A percentile compares a stretch with the other conserved stretches of the same genome.
Conservation (phyloP, 352 stramenopile genomes). For the Phytophthora foliorum region DNA sequence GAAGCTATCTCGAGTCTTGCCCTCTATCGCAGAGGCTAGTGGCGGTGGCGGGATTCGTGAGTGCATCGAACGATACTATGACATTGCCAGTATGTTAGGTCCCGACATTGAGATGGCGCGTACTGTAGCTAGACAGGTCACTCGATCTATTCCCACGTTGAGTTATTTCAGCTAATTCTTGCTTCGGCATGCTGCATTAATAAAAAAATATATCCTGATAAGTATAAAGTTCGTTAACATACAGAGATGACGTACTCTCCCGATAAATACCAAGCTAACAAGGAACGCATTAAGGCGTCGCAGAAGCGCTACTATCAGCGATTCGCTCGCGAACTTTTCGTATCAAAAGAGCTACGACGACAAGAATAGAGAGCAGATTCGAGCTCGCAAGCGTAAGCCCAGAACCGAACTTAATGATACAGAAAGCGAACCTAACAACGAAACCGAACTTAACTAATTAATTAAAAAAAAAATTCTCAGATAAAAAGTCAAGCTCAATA, state of each 20-base stretch:
- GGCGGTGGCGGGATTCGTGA: slow-evolving; percentile 30
- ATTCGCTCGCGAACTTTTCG: no score
- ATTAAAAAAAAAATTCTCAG: no score
- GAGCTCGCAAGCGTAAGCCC: no score
- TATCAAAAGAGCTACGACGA: no score
- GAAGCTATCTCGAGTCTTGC: slow-evolving; percentile 28
- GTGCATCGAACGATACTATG: slow-evolving; percentile 43
- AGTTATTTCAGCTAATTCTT: slow-evolving; percentile 13
- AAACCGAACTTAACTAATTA: slow-evolving; percentile 10
- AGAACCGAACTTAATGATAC: slow-evolving; percentile 1
- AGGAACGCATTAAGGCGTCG: not conserved
- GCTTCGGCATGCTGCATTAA: no score
- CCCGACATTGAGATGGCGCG: slow-evolving; percentile 43
- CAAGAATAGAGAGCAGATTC: not conserved
- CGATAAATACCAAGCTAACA: not conserved
- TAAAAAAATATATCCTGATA: no score
- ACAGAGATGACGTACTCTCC: not conserved
- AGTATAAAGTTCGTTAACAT: slow-evolving; percentile 4
- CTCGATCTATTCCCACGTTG: slow-evolving; percentile 31
- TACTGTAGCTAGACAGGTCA: slow-evolving; percentile 22
- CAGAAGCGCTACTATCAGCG: slow-evolving; percentile 1
- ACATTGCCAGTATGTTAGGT: slow-evolving; percentile 42
- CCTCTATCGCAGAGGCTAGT: slow-evolving; percentile 24
- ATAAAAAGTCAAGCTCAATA: no score
- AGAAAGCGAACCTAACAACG: no score